Percentiles rank a stretch among this genome's conserved stretches.
Conservation (phyloP, 2,329 filamentous ascomycete species). For the Thyridium curvatum region DNA sequence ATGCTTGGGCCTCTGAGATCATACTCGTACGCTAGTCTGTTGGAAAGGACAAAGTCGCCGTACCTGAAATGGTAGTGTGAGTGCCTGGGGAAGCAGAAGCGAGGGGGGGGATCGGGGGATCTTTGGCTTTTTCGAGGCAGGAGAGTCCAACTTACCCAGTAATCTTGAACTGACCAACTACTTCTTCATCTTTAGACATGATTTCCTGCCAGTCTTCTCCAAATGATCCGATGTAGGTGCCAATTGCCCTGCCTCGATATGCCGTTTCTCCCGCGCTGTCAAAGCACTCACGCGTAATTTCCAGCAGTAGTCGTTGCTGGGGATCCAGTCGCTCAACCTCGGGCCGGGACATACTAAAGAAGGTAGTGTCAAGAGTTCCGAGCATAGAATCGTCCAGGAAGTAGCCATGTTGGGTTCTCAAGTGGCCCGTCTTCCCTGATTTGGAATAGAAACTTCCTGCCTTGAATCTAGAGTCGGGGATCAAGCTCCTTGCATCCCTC, state of each 20-base stretch:
- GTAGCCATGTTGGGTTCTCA: conserved; percentile 22
- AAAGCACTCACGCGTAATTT: conserved; percentile 46
- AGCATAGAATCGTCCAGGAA: conserved; percentile 19
- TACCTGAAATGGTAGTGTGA: no score
- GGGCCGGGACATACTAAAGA: conserved; percentile 25
- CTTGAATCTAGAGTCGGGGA: conserved; percentile 23
- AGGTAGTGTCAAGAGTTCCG: conserved; percentile 21
- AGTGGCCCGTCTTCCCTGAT: conserved; percentile 20
- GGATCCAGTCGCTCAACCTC: conserved; percentile 35
- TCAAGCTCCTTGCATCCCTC: conserved; percentile 17
- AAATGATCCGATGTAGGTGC: conserved; percentile 23
- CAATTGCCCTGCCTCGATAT: conserved; percentile 21
- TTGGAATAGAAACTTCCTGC: conserved; percentile 22
- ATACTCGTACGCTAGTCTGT: not conserved
- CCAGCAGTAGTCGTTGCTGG: conserved; percentile 43
- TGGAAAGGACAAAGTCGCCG: conserved; percentile 4
- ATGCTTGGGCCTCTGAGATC: conserved; percentile 8
- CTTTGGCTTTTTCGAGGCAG: no score
- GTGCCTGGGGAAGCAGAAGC: no score
- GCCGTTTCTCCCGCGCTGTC: conserved; percentile 39
- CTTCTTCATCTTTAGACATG: conserved; percentile 12
- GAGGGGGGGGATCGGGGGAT: no score
- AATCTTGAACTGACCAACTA: conserved; percentile 12
- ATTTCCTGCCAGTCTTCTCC: conserved; percentile 21
- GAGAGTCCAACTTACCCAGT: conserved; percentile 14